phyloP scores from a whole-genome alignment of 192 early-diverging fungal species.

The Rhizoclosmatium sp. region DNA sequence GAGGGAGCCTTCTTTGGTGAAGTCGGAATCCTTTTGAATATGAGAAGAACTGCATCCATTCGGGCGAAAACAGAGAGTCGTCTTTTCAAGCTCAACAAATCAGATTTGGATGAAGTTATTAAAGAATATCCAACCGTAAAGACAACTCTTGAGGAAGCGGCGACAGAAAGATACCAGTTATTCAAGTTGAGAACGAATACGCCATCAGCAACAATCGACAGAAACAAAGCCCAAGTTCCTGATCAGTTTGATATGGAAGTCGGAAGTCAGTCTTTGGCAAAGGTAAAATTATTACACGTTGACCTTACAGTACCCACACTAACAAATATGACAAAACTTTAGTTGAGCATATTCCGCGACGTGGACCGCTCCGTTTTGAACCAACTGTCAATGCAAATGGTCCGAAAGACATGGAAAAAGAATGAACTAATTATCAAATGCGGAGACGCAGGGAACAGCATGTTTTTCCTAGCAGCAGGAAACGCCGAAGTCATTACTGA shows the following conservation, averaged over 20 bases:
- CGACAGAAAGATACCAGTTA: constrained; percentile 48
- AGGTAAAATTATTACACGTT: constrained; percentile 33
- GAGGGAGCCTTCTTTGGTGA: constrained; percentile 60
- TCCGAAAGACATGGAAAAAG: constrained; percentile 39
- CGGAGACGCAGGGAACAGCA: constrained; percentile 51
- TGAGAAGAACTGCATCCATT: constrained; percentile 55
- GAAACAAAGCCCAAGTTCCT: not conserved
- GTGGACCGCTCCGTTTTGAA: constrained; percentile 42
- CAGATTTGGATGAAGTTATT: constrained; percentile 42
- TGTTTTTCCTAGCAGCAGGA: constrained; percentile 63
- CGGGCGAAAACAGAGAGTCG: constrained; percentile 53
- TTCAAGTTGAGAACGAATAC: constrained; percentile 35
- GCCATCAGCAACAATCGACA: not conserved
- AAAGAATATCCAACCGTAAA: constrained; percentile 48
- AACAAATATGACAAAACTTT: not conserved
- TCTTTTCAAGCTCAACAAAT: constrained; percentile 49
- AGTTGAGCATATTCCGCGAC: constrained; percentile 50
- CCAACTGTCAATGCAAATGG: constrained; percentile 52
- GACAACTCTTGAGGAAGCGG: constrained; percentile 45
- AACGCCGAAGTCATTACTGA: constrained; percentile 55
- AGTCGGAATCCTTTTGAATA: constrained; percentile 55
- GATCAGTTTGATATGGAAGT: constrained; percentile 57
- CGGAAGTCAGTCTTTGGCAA: constrained; percentile 43
- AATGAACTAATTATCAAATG: constrained; percentile 48
- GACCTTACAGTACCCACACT: too few species aligned